These are phyloP conservation scores for Chlamydomonas eustigma DNA, from an alignment of 139 green algal species.

Conservation along the genomic window DNA sequence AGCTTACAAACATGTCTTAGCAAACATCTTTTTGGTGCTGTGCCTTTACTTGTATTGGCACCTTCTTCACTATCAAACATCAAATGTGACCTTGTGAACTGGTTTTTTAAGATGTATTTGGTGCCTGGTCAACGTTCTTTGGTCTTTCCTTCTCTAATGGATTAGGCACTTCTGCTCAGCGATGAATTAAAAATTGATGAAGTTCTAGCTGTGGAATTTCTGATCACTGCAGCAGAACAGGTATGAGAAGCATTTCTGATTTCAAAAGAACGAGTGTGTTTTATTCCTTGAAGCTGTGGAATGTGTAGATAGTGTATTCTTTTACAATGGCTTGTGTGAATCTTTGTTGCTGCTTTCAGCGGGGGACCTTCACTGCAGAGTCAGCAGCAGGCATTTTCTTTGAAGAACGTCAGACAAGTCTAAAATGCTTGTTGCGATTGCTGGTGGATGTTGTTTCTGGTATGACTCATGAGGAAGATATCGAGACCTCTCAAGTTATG, in stretches of 20 bases:
- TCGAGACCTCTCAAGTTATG: too few species aligned
- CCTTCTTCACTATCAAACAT: not conserved
- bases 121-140: too few species aligned
- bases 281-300: too few species aligned
- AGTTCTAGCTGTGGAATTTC: conserved; percentile 49
- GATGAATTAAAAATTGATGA: conserved; percentile 69
- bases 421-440: conserved; percentile 7
- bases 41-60: not conserved
- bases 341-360: conserved; percentile 25
- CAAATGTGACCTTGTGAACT: too few species aligned
- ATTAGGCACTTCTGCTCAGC: conserved; percentile 56
- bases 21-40: not conserved
- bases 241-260: conserved; percentile 31
- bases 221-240: conserved; percentile 55
- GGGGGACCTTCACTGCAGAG: conserved; percentile 36
- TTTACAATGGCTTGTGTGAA: conserved; percentile 16
- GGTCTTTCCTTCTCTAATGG: too few species aligned
- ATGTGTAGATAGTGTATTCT: not conserved
- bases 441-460: conserved; percentile 1
- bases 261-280: too few species aligned
- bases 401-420: conserved; percentile 43
- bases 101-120: too few species aligned
- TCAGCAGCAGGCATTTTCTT: conserved; percentile 55
- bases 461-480: not conserved
- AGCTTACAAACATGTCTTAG: not conserved